Percentiles rank a stretch among this genome's conserved stretches.
Conservation (phyloP, 176 grass and related monocot species). For the Ensete ventricosum region DNA sequence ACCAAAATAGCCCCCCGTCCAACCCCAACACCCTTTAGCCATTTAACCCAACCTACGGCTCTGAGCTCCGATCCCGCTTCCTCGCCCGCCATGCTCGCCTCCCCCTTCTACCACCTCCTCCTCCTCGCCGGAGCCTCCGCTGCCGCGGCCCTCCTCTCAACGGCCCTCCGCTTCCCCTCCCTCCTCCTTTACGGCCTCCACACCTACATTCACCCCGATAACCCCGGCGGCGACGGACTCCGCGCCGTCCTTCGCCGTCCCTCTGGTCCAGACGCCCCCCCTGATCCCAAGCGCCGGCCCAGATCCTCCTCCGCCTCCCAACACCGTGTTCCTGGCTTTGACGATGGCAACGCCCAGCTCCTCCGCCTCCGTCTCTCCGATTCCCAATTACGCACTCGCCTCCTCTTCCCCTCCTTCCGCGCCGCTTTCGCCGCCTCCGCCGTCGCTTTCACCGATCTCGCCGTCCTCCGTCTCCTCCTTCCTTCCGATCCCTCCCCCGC, state of each 20-base stretch:
- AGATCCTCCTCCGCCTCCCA: conserved; percentile 10
- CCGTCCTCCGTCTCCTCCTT: conserved; percentile 26
- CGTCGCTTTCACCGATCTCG: conserved; percentile 27
- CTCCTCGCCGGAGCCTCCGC: conserved; percentile 20
- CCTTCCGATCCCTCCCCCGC: not conserved
- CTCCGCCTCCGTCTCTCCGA: conserved; percentile 75
- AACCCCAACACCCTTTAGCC: no score
- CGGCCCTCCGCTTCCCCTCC: conserved; percentile 51
- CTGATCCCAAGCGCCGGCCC: conserved; percentile 30
- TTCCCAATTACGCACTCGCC: conserved; percentile 38
- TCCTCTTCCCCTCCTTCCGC: conserved; percentile 49
- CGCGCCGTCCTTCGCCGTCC: conserved; percentile 66
- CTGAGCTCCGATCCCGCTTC: conserved; percentile 10
- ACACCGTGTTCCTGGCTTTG: conserved; percentile 18
- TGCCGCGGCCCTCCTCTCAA: conserved; percentile 4
- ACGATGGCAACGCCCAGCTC: conserved; percentile 62
- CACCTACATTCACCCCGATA: conserved; percentile 92
- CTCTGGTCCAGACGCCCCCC: not conserved
- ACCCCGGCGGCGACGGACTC: conserved; percentile 37
- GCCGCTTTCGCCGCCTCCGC: conserved; percentile 32
- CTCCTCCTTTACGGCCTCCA: conserved; percentile 63
- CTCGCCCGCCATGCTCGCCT: conserved; percentile 28
- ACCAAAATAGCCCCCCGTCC: no score
- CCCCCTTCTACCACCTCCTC: conserved; percentile 21
- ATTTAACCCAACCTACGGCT: no score